Evolutionary conservation across 2,329 filamentous ascomycete species (phyloP).

Genomic region (Colletotrichum somersetense): DNA sequence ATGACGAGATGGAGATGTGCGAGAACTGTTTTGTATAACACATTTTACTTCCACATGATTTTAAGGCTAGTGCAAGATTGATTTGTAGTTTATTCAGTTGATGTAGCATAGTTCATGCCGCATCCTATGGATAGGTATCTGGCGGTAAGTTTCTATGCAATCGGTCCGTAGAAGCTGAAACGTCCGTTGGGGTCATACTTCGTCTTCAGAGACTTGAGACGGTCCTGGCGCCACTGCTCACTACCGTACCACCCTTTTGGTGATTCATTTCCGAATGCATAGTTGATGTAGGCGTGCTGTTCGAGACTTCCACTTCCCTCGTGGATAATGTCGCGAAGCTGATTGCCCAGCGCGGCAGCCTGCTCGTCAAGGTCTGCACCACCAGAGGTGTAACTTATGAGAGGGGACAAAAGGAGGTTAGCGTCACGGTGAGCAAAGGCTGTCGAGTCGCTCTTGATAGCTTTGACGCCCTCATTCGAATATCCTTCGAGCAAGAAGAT

Average conservation of each 20-base stretch:
- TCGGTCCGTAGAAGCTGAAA: conserved; percentile 61
- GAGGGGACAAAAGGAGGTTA: conserved; percentile 56
- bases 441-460: conserved; percentile 50
- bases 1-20: background rate
- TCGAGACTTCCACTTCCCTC: conserved; percentile 50
- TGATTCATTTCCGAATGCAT: conserved; percentile 62
- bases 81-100: background rate
- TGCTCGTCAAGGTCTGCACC: conserved; percentile 49
- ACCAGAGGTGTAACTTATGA: conserved; percentile 53
- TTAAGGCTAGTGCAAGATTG: background rate
- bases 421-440: conserved; percentile 62
- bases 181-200: conserved; percentile 61
- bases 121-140: background rate
- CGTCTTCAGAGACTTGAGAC: conserved; percentile 59
- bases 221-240: conserved; percentile 62
- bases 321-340: conserved; percentile 54
- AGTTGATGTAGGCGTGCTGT: conserved; percentile 63
- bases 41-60: background rate
- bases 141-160: conserved; percentile 36
- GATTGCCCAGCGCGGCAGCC: conserved; percentile 53
- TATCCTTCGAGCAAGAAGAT: conserved; percentile 71
- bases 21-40: background rate
- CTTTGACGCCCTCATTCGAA: conserved; percentile 58
- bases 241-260: conserved; percentile 59
- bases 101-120: background rate